Evolutionary conservation across 805 yeast species (phyloP), one percentile per base, ranked within the genome.

Genomic region (Ogataea degrootiae): DNA sequence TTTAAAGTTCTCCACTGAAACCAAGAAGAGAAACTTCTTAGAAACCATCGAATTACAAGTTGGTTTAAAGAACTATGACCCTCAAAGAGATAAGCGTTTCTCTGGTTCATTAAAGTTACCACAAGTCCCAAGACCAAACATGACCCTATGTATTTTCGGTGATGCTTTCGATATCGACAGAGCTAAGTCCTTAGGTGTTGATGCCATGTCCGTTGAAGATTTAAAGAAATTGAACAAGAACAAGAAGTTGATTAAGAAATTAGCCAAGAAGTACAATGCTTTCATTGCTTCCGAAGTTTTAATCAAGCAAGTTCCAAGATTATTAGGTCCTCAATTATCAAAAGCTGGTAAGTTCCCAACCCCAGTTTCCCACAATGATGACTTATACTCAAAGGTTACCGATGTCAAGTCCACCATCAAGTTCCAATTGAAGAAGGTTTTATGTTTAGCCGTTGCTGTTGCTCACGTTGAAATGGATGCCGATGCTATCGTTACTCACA

Each of bases 321-420:
- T 94, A 74, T 84, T 94, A 73, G 99, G 99, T 82, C 99, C 99
- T 76, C 97, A 92, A 77, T 89, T 94, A 73, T 94, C 99, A 66
- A 94, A 94, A 87, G 98, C 97, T 73, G 99, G 99, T 87, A 94
- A 94, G 92, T 94, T 94, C 97, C 99, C 99, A 77, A 92, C 98
- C 75, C 99, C 99, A 79, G 99, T 94, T 68, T 94, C 99, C 61
- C 99, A 94, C 87, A 82, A 87, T 76, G 99, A 94, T 74, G 99
- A 94, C 76, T 84, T 94, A 73, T 87, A 88, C 85, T 71, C 82
- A 64, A 94, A 92, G 88, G 94, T 94, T 69, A 83, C 79, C 68
- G 99, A 94, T 73, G 98, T 94, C 69, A 91, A 86, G 82, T 91
- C 99, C 62, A 94, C 99, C 85, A 90, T 94, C 83, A 94, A 92